These are phyloP conservation scores for Candida pini DNA, from an alignment of 805 yeast genomes.

Conservation along the genomic window DNA sequence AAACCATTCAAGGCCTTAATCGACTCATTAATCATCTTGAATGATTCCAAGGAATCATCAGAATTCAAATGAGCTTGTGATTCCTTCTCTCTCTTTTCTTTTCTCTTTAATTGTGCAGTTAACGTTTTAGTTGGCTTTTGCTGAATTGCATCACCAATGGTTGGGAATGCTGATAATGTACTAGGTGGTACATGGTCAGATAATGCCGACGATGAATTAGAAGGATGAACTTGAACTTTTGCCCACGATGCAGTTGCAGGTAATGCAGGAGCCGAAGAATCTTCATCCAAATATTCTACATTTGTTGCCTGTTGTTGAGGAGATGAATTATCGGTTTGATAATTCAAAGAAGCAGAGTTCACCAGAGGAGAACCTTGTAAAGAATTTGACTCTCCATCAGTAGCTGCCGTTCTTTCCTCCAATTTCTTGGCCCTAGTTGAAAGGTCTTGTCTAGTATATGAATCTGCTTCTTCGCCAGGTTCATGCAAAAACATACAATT, in stretches of 20 bases:
- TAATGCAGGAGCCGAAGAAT: slow-evolving; percentile 30
- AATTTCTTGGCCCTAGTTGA: slow-evolving; percentile 66
- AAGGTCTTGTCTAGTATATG: slow-evolving; percentile 84
- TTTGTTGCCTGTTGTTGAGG: slow-evolving; percentile 2
- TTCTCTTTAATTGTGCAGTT: slow-evolving; percentile 16
- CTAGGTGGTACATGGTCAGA: slow-evolving; percentile 7
- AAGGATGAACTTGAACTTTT: slow-evolving; percentile 17
- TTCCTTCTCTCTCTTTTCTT: slow-evolving; percentile 25
- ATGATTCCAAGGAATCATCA: slow-evolving; percentile 21
- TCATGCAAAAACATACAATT: slow-evolving; percentile 98
- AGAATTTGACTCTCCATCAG: slow-evolving; percentile 25
- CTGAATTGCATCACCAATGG: slow-evolving; percentile 21
- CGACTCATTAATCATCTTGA: slow-evolving; percentile 22
- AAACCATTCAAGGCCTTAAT: slow-evolving; percentile 20
- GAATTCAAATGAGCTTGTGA: slow-evolving; percentile 10
- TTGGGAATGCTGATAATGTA: slow-evolving; percentile 25
- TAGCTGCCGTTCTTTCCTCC: slow-evolving; percentile 29
- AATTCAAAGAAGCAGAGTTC: slow-evolving; percentile 4
- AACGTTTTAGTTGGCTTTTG: slow-evolving; percentile 14
- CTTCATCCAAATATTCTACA: slow-evolving; percentile 9
- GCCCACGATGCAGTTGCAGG: slow-evolving; percentile 75
- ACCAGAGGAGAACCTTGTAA: slow-evolving; percentile 15
- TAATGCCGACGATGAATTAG: slow-evolving; percentile 4
- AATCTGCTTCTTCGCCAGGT: slow-evolving; percentile 99
- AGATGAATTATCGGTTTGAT: slow-evolving; percentile 2